Evolutionary conservation across 2,329 filamentous ascomycete species (phyloP).

Genomic region (Fusarium ambrosium): DNA sequence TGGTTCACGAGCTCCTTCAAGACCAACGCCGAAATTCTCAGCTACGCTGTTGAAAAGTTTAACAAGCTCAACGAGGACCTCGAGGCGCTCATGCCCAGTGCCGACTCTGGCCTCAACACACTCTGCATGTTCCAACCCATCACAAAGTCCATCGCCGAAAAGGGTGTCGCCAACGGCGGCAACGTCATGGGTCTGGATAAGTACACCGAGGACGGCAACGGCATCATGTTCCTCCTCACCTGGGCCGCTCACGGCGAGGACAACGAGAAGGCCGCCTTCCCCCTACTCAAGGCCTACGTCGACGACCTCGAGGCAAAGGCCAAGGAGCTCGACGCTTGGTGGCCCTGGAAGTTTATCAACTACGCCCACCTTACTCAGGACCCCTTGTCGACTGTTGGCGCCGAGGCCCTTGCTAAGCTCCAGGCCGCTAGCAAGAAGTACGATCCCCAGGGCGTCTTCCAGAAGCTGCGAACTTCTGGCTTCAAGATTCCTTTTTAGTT

Average conservation of each 20-base stretch:
- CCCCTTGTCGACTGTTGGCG: conserved; percentile 54
- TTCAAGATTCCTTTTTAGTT: conserved; percentile 49
- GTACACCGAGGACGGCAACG: conserved; percentile 45
- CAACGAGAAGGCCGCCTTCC: conserved; percentile 51
- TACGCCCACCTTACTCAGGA: conserved; percentile 58
- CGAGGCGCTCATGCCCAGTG: conserved; percentile 43
- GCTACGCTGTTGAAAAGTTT: conserved; percentile 51
- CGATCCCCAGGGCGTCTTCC: conserved; percentile 55
- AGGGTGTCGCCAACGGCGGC: conserved; percentile 49
- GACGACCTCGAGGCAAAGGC: conserved; percentile 48
- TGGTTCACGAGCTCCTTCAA: conserved; percentile 56
- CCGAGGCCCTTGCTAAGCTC: conserved; percentile 53
- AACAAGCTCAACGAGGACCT: conserved; percentile 46
- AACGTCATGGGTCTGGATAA: conserved; percentile 53
- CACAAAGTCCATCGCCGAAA: conserved; percentile 48
- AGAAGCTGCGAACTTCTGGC: conserved; percentile 51
- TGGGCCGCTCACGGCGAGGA: conserved; percentile 52
- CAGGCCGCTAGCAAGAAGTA: conserved; percentile 52
- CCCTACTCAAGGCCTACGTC: conserved; percentile 52
- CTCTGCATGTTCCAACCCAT: conserved; percentile 53
- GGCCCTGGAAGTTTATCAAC: conserved; percentile 58
- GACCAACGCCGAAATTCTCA: conserved; percentile 53
- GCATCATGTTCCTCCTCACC: conserved; percentile 51
- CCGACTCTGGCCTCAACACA: conserved; percentile 46
- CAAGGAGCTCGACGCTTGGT: conserved; percentile 42